Evolutionary conservation across 805 yeast genomes (phyloP).

Genomic region (Lipomyces yamanashiensis): DNA sequence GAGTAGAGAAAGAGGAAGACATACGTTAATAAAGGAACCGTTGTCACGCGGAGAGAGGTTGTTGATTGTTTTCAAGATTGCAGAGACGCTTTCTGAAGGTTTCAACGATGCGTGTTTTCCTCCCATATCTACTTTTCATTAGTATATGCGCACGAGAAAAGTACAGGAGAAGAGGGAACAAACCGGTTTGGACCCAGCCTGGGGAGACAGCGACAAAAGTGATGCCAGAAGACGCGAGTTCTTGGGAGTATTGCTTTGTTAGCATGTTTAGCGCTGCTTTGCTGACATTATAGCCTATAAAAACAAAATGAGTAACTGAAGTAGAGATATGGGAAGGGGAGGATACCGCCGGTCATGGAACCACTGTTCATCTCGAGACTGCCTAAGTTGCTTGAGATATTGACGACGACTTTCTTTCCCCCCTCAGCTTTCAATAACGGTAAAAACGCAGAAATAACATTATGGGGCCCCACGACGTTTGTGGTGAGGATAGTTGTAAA

Average conservation of each 20-base stretch:
- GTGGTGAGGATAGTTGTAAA: slow-evolving; percentile 6
- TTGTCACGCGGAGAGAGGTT: background rate
- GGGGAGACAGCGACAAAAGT: slow-evolving; percentile 12
- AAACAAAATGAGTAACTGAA: background rate
- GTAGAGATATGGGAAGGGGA: background rate
- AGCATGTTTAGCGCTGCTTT: slow-evolving; percentile 24
- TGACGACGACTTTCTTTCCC: slow-evolving; percentile 12
- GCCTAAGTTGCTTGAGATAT: slow-evolving; percentile 14
- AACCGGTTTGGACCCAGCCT: slow-evolving; percentile 24
- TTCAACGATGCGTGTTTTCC: slow-evolving; percentile 4
- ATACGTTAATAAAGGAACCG: slow-evolving; percentile 14
- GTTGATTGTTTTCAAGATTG: slow-evolving; percentile 8
- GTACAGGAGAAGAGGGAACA: background rate
- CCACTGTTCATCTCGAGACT: slow-evolving; percentile 17
- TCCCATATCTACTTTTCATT: slow-evolving; percentile 16
- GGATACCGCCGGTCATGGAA: slow-evolving; percentile 1
- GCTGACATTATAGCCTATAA: slow-evolving; percentile 17
- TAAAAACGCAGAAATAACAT: slow-evolving; percentile 14
- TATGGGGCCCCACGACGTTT: slow-evolving; percentile 16
- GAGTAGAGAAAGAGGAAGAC: background rate
- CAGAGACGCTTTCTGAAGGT: slow-evolving; percentile 11
- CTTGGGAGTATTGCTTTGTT: slow-evolving; percentile 18
- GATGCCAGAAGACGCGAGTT: slow-evolving; percentile 6
- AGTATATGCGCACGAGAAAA: background rate
- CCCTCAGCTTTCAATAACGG: slow-evolving; percentile 12